A percentile compares a stretch with the other conserved stretches of the same genome.
phyloP scores from a whole-genome alignment of 345 rosid species.

The Ceriops zippeliana region DNA sequence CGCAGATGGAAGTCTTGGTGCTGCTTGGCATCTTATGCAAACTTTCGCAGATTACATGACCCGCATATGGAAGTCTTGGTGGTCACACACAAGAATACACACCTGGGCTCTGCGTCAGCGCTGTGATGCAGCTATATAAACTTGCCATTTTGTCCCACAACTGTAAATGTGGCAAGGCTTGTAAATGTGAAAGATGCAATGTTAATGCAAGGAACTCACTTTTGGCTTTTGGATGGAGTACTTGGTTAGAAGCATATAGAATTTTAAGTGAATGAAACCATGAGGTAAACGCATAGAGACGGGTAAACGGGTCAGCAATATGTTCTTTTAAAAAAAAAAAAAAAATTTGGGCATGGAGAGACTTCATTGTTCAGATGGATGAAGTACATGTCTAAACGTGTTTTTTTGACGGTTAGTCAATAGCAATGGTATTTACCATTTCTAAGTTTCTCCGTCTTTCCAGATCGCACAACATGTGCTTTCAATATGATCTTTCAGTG shows the following conservation, averaged over 20 bases:
- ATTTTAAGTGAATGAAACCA: slow-evolving; percentile 15
- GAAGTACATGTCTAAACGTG: not conserved
- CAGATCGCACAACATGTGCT: too few relatives aligned
- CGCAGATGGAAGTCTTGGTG: not conserved
- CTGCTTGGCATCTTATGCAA: not conserved
- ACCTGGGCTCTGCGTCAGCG: not conserved
- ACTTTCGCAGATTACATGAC: too few relatives aligned
- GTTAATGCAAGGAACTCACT: slow-evolving; percentile 6
- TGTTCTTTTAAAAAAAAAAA: not conserved
- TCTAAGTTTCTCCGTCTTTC: too few relatives aligned
- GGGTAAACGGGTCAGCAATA: slow-evolving; percentile 14
- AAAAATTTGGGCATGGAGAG: not conserved
- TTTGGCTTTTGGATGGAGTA: slow-evolving; percentile 7
- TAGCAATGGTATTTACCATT: not conserved
- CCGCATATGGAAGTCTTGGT: not conserved
- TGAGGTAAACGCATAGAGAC: slow-evolving; percentile 1
- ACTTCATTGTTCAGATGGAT: not conserved
- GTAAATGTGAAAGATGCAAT: slow-evolving; percentile 31
- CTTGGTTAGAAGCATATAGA: slow-evolving; percentile 19
- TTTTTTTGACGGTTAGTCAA: slow-evolving; percentile 1
- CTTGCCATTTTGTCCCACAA: slow-evolving; percentile 22
- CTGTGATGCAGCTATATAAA: slow-evolving; percentile 19
- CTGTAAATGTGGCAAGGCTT: slow-evolving; percentile 33
- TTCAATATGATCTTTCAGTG: too few relatives aligned
- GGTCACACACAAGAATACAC: slow-evolving; percentile 5